These are phyloP conservation scores for Zygnema circumcarinatum DNA, from an alignment of 139 green algal species.

Conservation along the genomic window DNA sequence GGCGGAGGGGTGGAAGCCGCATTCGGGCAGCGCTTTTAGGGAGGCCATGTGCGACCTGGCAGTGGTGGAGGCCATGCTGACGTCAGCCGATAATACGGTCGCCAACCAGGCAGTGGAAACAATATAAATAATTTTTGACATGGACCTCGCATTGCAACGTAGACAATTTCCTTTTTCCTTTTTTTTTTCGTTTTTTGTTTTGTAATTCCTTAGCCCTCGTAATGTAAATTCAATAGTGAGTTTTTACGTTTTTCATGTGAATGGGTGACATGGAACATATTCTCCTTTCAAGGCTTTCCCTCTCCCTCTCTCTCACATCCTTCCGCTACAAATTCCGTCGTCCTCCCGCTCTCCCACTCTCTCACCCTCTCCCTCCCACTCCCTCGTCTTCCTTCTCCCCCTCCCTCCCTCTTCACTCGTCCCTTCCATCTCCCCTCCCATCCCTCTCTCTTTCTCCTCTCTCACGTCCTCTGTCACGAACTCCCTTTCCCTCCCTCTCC, in stretches of 20 bases:
- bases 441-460: too few relatives aligned
- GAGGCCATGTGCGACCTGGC: constrained; percentile 7
- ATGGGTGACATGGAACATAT: too few relatives aligned
- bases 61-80: neutral
- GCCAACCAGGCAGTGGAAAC: neutral
- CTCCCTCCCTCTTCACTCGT: too few relatives aligned
- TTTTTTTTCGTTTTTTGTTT: neutral
- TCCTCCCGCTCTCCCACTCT: too few relatives aligned
- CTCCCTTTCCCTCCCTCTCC: too few relatives aligned
- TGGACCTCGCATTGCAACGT: neutral
- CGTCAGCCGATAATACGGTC: neutral
- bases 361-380: too few relatives aligned
- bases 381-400: too few relatives aligned
- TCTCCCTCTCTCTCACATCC: too few relatives aligned
- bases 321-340: too few relatives aligned
- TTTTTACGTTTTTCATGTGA: neutral
- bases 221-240: neutral
- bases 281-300: too few relatives aligned
- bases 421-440: too few relatives aligned
- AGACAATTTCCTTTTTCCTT: neutral
- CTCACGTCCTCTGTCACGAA: too few relatives aligned
- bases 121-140: neutral
- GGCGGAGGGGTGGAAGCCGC: neutral
- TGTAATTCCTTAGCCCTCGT: neutral
- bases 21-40: neutral